Percentiles rank a stretch among this genome's conserved stretches.
phyloP scores from a whole-genome alignment of 1,284 basidiomycete genomes.

The Anthracocystis panici-leucophaei region DNA sequence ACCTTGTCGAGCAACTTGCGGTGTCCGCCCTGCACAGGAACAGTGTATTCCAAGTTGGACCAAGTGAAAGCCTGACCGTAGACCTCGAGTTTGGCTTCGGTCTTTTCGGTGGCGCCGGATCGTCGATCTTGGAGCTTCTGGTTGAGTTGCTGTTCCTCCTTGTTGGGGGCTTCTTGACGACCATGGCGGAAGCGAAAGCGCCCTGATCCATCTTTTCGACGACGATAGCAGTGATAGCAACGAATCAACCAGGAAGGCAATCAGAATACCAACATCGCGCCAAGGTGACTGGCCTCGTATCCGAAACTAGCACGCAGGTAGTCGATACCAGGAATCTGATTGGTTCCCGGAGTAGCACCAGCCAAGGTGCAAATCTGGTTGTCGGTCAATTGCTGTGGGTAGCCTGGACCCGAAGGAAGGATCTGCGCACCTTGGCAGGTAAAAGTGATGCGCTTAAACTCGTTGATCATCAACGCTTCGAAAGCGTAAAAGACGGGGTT shows the following conservation, averaged over 20 bases:
- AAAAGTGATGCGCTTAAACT: constrained; percentile 69
- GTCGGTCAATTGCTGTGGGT: constrained; percentile 37
- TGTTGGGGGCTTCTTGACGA: constrained; percentile 61
- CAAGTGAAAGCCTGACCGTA: constrained; percentile 70
- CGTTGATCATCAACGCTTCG: constrained; percentile 75
- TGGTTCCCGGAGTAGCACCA: constrained; percentile 70
- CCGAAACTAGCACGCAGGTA: constrained; percentile 75
- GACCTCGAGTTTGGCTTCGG: constrained; percentile 57
- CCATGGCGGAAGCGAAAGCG: constrained; percentile 61
- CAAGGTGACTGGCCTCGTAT: constrained; percentile 74
- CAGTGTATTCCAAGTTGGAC: constrained; percentile 71
- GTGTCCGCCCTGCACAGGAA: constrained; percentile 74
- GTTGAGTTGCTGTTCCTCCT: constrained; percentile 48
- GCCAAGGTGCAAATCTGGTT: constrained; percentile 71
- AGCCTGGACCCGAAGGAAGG: constrained; percentile 39
- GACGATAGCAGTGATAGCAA: constrained; percentile 56
- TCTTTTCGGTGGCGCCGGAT: constrained; percentile 45
- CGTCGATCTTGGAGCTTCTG: constrained; percentile 36
- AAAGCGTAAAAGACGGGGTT: constrained; percentile 79
- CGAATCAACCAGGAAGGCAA: constrained; percentile 64
- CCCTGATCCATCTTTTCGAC: constrained; percentile 54
- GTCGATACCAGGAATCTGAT: constrained; percentile 71
- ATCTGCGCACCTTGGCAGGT: constrained; percentile 53
- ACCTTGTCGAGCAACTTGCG: constrained; percentile 81
- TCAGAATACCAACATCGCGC: constrained; percentile 72